phyloP scores from a whole-genome alignment of 1,139 yeast species.

The Yamadazyma sp. region DNA sequence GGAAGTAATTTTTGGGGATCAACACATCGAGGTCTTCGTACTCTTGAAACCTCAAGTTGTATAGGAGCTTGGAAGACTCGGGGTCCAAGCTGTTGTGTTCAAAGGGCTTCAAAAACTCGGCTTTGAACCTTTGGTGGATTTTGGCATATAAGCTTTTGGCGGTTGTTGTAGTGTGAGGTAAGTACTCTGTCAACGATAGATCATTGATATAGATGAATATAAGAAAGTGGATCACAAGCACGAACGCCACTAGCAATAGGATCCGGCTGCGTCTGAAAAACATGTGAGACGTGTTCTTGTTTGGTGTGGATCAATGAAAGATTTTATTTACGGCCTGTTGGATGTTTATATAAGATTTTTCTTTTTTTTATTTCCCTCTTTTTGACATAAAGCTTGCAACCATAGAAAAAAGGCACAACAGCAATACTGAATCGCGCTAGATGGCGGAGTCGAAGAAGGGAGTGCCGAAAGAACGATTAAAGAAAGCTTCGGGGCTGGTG shows the following conservation, averaged over 20 bases:
- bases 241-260: constrained; percentile 14
- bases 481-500: too few relatives aligned
- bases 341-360: neutral
- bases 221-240: constrained; percentile 20
- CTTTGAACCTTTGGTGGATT: constrained; percentile 3
- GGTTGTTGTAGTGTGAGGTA: neutral
- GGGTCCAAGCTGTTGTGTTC: constrained; percentile 5
- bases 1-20: constrained; percentile 8
- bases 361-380: too few relatives aligned
- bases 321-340: neutral
- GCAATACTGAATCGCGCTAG: neutral
- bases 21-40: constrained; percentile 2
- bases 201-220: constrained; percentile 14
- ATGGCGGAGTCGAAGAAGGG: constrained; percentile 1
- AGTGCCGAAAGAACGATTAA: too few relatives aligned
- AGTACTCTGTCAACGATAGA: constrained; percentile 7
- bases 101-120: constrained; percentile 6
- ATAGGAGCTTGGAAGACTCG: neutral
- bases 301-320: neutral
- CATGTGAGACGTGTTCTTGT: constrained; percentile 1
- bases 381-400: neutral
- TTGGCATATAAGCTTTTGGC: neutral
- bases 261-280: constrained; percentile 22
- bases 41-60: neutral
- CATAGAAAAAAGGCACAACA: constrained; percentile 2